These are phyloP conservation scores for Akanthomyces uredinophilus DNA, from an alignment of 2,329 filamentous ascomycete species.

Conservation along the genomic window DNA sequence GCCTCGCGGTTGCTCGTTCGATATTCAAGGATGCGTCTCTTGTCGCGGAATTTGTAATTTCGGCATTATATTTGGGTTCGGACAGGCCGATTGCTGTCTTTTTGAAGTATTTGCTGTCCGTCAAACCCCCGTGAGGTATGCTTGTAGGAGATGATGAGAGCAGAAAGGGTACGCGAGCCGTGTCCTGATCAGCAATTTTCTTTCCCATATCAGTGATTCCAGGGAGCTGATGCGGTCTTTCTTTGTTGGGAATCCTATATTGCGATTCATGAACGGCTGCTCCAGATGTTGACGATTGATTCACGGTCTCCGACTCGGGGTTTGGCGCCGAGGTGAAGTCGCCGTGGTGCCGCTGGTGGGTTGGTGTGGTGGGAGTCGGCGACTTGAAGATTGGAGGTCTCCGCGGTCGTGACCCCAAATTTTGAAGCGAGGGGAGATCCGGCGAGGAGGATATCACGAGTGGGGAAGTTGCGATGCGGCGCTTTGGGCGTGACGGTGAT, in stretches of 20 bases:
- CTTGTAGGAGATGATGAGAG: not conserved
- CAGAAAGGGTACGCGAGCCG: not conserved
- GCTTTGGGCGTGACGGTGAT: constrained; percentile 25
- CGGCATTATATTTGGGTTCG: not conserved
- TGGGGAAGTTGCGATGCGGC: constrained; percentile 29
- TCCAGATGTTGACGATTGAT: not conserved
- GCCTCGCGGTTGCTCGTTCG: constrained; percentile 49
- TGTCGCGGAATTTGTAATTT: not conserved
- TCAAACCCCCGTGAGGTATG: not conserved
- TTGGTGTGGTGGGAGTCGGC: not conserved
- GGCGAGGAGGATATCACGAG: constrained; percentile 45
- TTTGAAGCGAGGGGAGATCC: constrained; percentile 47
- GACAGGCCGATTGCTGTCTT: not conserved
- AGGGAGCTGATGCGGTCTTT: not conserved
- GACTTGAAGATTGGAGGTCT: constrained; percentile 6
- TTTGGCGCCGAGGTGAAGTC: not conserved
- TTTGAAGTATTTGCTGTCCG: constrained; percentile 1
- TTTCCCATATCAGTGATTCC: not conserved
- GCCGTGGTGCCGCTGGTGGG: too few relatives aligned
- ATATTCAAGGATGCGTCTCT: constrained; percentile 31
- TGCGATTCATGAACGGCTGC: constrained; percentile 1
- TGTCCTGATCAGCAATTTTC: not conserved
- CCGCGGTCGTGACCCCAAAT: constrained; percentile 37
- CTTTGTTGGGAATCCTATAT: not conserved
- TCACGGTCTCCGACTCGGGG: not conserved